Evolutionary conservation across 768 basidiomycete species (phyloP), one percentile per base, ranked within the genome.

Genomic region (Pisolithus marmoratus): DNA sequence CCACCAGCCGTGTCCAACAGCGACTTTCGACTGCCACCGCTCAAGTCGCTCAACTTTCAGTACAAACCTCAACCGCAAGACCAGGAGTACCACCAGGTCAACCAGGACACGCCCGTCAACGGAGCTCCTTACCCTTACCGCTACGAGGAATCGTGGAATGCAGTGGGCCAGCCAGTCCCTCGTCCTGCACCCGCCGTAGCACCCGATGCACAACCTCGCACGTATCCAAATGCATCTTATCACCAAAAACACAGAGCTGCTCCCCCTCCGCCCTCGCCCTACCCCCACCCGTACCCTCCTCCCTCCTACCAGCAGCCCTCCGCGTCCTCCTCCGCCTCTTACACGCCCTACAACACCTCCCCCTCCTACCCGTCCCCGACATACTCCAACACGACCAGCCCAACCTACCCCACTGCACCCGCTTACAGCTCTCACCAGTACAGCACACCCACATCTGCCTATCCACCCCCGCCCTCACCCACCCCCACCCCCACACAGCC

Each of bases 11-110:
- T 71, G 49, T 68, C 68, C 23, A 46, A 75, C 61, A 74, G 68
- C 53, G 71, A 75, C 52, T 67, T 81, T 59, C 82, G 83, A 37
- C 76, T 87, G 5, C 86, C 86, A 0, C 85, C 85, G 19, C 76
- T 88, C 64, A 87, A 81, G 70, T 84, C 85, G 62, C 75, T 89
- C 63, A 83, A 85, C 64, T 86, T 88, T 56, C 63, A 64, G 50
- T 79, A 77, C 49, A 63, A 60, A 48, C 56, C 72, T 22, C 66
- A 69, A 29, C 56, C 69, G 50, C 63, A 59, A 14, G 58, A 65
- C 48, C 34, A 34, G 34, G 34, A 34, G 1, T 34, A 34, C 5
- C 34, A 34, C 5, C 34, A 34, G 34, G 12, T 34, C 34, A 34
- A 42, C 8, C 46, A 20, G 64, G 61, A 52, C 55, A 56, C 48